Base-by-base conservation (phyloP, 202 grass and related monocot genomes). In the Zoysia matrella region DNA sequence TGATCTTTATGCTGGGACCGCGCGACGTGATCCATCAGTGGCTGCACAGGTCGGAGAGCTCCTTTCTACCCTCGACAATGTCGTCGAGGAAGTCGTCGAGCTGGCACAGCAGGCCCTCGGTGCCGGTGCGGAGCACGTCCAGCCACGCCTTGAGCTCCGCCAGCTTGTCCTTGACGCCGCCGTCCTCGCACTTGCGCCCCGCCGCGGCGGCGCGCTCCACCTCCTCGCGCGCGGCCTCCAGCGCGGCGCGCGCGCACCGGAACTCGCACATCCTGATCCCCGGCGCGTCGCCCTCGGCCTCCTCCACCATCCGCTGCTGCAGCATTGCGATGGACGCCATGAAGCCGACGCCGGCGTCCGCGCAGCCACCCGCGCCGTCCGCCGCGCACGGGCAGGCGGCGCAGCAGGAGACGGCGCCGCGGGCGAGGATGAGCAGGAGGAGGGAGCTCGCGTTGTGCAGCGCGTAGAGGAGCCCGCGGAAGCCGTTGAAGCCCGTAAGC, bases 61-160 rank as follows among this genome's bases (percentile, higher is more conserved):
- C 92, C 88, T 99, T 99, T 80, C 97, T 87, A 11, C 97, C 97
- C 73, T 99, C 97, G 65, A 97, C 93, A 80, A 99, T 99, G 87
- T 99, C 97, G 87, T 99, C 97, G 18, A 99, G 83, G 87, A 99
- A 96, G 84, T 99, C 93, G 85, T 99, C 97, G n/a, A 99, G 74
- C 58, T 99, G 97, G 79, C 91, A 91, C 30, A 89, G 91, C 11
- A 99, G 80, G 60, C 78, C 87, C 79, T 99, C 97, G 13, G 97
- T 99, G 49, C 93, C 97, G 11, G 89, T 47, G 47, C 97, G 87
- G 56, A 99, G 85, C 93, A 89, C 83, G 67, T 85, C 93, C 43
- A 94, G 73, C 93, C 93, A 99, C 52, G 72, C 85, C 80, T 92
- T 94, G 44, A 99, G 56, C 72, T 86, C 90, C 45, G 93, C 92